Evolutionary conservation across 805 yeast species (phyloP).

Genomic region (Metschnikowia corniflorae): DNA sequence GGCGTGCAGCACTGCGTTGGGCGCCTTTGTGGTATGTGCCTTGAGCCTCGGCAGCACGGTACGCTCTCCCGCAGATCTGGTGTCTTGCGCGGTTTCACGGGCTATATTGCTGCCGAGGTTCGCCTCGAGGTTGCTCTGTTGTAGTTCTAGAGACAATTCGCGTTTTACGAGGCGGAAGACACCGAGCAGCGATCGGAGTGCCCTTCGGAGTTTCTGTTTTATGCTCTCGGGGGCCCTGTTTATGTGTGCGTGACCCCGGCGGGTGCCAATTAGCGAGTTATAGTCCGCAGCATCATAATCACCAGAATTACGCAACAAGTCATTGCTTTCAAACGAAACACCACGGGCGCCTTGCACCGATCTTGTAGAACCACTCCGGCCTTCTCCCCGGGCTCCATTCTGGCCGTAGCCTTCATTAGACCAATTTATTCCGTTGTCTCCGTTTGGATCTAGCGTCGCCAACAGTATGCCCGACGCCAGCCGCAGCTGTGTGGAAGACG

Average conservation of each 20-base stretch:
- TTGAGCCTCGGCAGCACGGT: conserved; percentile 38
- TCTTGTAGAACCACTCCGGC: background rate
- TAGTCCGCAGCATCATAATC: no score
- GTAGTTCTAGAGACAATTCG: background rate
- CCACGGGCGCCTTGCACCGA: conserved; percentile 1
- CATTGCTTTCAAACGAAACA: background rate
- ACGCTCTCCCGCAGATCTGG: conserved; percentile 26
- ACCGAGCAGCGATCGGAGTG: conserved; percentile 4
- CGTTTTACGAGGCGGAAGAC: background rate
- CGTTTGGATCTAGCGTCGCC: conserved; percentile 19
- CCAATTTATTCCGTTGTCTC: background rate
- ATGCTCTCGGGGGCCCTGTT: conserved; percentile 5
- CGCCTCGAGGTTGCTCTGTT: background rate
- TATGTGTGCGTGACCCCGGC: conserved; percentile 3
- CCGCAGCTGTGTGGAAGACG: conserved; percentile 15
- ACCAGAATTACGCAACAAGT: no score
- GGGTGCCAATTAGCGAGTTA: conserved; percentile 2
- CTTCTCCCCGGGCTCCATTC: background rate
- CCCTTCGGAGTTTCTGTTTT: conserved; percentile 6
- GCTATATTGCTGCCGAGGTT: background rate
- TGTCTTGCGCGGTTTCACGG: background rate
- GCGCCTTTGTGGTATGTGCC: conserved; percentile 33
- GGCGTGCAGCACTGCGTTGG: conserved; percentile 90
- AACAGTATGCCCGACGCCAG: conserved; percentile 25
- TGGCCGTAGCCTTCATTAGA: no score